phyloP scores from a whole-genome alignment of 495 filamentous ascomycete genomes.

The Cryomyces minteri region DNA sequence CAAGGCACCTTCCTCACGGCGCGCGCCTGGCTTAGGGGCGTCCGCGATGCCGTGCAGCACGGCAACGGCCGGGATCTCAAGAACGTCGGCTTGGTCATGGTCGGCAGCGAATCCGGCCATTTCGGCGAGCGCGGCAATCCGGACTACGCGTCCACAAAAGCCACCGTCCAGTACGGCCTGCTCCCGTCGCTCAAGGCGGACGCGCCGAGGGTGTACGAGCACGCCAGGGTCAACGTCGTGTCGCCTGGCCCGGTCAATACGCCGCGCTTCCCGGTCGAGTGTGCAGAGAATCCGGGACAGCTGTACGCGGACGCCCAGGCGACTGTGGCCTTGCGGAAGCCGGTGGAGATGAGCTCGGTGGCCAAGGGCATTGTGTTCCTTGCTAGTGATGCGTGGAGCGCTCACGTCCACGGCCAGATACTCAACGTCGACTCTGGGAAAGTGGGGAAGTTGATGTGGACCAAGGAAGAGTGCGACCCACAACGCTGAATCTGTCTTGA shows the following conservation, averaged over 20 bases:
- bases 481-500: too few species aligned
- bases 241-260: conserved; percentile 26
- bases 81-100: conserved; percentile 23
- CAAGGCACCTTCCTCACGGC: conserved; percentile 25
- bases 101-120: conserved; percentile 23
- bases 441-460: conserved; percentile 23
- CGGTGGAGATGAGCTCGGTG: conserved; percentile 19
- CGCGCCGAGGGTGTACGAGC: conserved; percentile 14
- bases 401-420: conserved; percentile 21
- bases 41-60: neutral
- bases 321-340: conserved; percentile 18
- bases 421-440: conserved; percentile 26
- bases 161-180: conserved; percentile 23
- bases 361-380: conserved; percentile 23
- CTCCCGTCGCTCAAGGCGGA: conserved; percentile 22
- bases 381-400: conserved; percentile 23
- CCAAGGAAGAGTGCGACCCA: conserved; percentile 12
- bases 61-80: conserved; percentile 2
- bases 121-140: conserved; percentile 24
- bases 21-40: conserved; percentile 14
- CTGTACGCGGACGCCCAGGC: conserved; percentile 22
- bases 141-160: conserved; percentile 24
- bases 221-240: conserved; percentile 20
- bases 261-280: conserved; percentile 19
- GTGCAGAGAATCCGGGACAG: conserved; percentile 17